Percentiles rank a stretch among this genome's conserved stretches.
Conservation (phyloP, 768 basidiomycete genomes). For the Panellus pusillus region DNA sequence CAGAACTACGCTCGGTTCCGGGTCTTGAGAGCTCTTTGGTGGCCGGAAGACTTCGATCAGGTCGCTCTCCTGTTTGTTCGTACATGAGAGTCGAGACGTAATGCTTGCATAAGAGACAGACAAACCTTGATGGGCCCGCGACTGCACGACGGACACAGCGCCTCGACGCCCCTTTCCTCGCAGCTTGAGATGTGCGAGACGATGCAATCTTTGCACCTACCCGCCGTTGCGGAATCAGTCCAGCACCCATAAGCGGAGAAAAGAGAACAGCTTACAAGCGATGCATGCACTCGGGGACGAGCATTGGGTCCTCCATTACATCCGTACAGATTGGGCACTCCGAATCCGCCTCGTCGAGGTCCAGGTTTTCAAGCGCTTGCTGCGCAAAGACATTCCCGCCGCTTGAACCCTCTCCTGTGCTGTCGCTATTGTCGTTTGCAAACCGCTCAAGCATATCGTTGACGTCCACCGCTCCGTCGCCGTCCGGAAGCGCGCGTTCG, state of each 20-base stretch:
- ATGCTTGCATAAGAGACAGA: neutral
- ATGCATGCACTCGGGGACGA: conserved; percentile 78
- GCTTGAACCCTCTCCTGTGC: conserved; percentile 25
- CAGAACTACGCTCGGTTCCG: conserved; percentile 51
- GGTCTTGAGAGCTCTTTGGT: conserved; percentile 35
- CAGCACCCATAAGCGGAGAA: no score
- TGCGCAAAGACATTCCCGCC: conserved; percentile 53
- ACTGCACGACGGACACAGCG: conserved; percentile 79
- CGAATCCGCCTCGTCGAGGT: conserved; percentile 44
- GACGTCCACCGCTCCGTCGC: conserved; percentile 51
- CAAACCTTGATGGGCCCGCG: conserved; percentile 63
- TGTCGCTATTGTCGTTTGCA: conserved; percentile 34
- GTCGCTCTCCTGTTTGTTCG: conserved; percentile 47
- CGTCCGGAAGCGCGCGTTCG: conserved; percentile 36
- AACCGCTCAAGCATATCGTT: conserved; percentile 60
- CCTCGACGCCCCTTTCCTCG: conserved; percentile 67
- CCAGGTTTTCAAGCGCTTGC: conserved; percentile 63
- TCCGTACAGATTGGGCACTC: conserved; percentile 87
- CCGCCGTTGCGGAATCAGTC: neutral
- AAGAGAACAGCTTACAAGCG: conserved; percentile 50
- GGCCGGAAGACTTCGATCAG: conserved; percentile 61
- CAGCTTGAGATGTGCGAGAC: conserved; percentile 68
- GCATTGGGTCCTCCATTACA: conserved; percentile 65
- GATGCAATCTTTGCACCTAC: conserved; percentile 90
- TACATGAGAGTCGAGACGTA: neutral